Evolutionary conservation across 352 stramenopile genomes (phyloP), one percentile per base, ranked within the genome.

Genomic region (Globisporangium viniferum): DNA sequence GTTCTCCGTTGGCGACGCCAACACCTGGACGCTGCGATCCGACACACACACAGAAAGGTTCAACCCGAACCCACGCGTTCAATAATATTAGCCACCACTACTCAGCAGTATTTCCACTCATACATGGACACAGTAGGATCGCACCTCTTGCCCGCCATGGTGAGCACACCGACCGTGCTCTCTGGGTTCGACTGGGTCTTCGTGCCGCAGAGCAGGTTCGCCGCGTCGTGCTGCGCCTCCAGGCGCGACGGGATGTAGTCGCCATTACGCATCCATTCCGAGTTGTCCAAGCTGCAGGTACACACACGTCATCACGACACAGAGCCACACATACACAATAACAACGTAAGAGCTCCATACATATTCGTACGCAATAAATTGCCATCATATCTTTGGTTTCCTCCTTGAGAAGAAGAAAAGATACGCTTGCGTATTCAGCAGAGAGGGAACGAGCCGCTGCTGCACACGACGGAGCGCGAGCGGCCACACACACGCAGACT

Each of bases 131-230:
- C 49, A 15, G 49, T 31, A 51, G 44, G 44, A 60, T 63, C 72
- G 44, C 46, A 93, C 81, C 83, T 95, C 64, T 89, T 91, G 39
- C 93, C 94, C 41, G 95, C 93, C 82, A 99, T 99, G 55, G 94
- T 95, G 44, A 99, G 82, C 55, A 99, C 90, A 29, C 98, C 98
- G 39, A 99, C 98, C 36, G 97, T 99, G 65, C 91, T 99, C 85
- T 99, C 98, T 24, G 97, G 97, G 79, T 99, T 99, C 39, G 88
- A 91, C 74, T 99, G 91, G 39, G 95, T 99, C 78, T 99, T 99
- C 67, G 93, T 93, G 20, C 94, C 96, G 63, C 97, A 98, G 31
- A 99, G 81, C 53, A 99, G 74, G 73, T 99, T 99, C 36, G 97
- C 97, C 6, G 98, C 98, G 80, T 99, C 98, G 73, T 98, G 90